Evolutionary conservation across 2,329 filamentous ascomycete genomes (phyloP).

Genomic region (Didymella pinodella): DNA sequence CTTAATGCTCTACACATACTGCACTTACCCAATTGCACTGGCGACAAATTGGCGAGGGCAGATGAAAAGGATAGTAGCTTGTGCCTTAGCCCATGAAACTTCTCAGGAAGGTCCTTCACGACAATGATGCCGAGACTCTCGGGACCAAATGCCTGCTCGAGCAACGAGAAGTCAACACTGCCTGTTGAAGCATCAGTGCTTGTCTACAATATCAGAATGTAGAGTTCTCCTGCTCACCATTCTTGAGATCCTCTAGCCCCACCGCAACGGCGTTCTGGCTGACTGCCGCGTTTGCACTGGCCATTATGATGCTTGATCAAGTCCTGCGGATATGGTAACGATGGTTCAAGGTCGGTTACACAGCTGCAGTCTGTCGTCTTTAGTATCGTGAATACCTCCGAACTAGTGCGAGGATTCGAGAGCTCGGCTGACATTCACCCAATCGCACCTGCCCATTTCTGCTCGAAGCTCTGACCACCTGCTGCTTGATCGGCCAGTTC

Average conservation of each 20-base stretch:
- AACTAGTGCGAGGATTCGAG: constrained; percentile 3
- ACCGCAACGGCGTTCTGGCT: constrained; percentile 45
- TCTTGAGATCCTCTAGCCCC: constrained; percentile 53
- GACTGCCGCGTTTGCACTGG: constrained; percentile 31
- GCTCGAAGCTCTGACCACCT: constrained; percentile 29
- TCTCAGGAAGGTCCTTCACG: constrained; percentile 81
- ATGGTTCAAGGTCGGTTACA: not conserved
- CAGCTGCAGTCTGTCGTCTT: constrained; percentile 22
- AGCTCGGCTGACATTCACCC: constrained; percentile 23
- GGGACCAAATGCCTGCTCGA: constrained; percentile 86
- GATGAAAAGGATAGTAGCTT: constrained; percentile 85
- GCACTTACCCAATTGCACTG: constrained; percentile 71
- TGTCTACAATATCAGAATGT: not conserved
- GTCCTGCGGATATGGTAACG: not conserved
- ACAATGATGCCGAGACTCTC: constrained; percentile 90
- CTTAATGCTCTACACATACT: not conserved
- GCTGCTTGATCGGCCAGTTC: constrained; percentile 25
- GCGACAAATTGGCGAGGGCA: constrained; percentile 82
- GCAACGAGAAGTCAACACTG: constrained; percentile 70
- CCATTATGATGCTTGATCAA: constrained; percentile 19
- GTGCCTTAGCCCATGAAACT: constrained; percentile 75
- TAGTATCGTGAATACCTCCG: constrained; percentile 23
- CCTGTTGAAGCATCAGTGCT: constrained; percentile 55
- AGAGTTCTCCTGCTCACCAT: constrained; percentile 47
- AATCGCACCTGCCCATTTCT: constrained; percentile 43